Evolutionary conservation across 225 moss, liverwort and hornwort genomes (phyloP).

Genomic region (Physcomitrium patens): DNA sequence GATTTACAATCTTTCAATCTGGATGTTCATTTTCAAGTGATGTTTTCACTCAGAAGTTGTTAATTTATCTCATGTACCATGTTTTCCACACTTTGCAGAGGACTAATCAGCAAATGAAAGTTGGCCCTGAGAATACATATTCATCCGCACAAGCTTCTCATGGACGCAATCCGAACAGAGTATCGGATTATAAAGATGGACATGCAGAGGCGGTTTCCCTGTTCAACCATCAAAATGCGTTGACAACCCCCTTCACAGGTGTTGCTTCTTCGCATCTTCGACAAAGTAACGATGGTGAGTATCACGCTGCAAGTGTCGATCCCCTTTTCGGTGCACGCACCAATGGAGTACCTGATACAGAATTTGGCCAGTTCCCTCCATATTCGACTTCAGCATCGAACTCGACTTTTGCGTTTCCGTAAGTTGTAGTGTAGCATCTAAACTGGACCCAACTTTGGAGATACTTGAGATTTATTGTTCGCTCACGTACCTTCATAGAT

Average conservation of each 20-base stretch:
- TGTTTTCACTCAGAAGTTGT: slow-evolving; percentile 9
- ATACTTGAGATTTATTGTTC: slow-evolving; percentile 16
- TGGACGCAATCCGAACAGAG: slow-evolving; percentile 40
- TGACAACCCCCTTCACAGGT: slow-evolving; percentile 29
- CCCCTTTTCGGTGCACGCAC: slow-evolving; percentile 15
- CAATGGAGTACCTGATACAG: slow-evolving; percentile 41
- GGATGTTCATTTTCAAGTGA: slow-evolving; percentile 7
- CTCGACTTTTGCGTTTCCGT: slow-evolving; percentile 38
- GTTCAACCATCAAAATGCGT: slow-evolving; percentile 40
- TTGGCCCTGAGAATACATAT: slow-evolving; percentile 43
- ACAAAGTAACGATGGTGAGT: slow-evolving; percentile 49
- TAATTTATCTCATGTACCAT: slow-evolving; percentile 15
- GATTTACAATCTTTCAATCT: neutral
- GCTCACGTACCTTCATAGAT: neutral
- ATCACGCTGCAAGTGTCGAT: slow-evolving; percentile 26
- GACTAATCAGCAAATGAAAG: slow-evolving; percentile 64
- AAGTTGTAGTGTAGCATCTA: slow-evolving; percentile 31
- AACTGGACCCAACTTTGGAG: neutral
- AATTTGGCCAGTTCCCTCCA: slow-evolving; percentile 34
- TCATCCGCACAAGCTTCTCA: slow-evolving; percentile 44
- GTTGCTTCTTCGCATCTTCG: slow-evolving; percentile 35
- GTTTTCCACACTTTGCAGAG: slow-evolving; percentile 50
- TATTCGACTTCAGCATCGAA: slow-evolving; percentile 31
- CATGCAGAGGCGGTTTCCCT: slow-evolving; percentile 40
- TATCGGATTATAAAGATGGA: slow-evolving; percentile 50